These are phyloP conservation scores for Yamadazyma triangularis DNA, from an alignment of 1,139 yeast species.

Conservation along the genomic window DNA sequence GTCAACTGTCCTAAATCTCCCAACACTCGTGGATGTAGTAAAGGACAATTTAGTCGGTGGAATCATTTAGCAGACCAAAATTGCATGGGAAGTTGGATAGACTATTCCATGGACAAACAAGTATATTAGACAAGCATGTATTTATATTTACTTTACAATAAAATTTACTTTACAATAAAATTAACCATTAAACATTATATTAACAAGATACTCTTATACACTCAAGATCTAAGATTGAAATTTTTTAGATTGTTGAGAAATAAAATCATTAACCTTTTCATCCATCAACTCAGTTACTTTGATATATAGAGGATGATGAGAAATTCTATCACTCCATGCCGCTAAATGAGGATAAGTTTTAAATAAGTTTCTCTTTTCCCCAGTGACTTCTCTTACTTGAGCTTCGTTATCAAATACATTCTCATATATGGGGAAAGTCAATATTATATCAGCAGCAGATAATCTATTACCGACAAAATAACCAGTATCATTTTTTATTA, in stretches of 20 bases:
- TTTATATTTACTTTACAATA: no score
- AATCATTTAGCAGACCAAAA: conserved; percentile 54
- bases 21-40: conserved; percentile 19
- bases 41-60: conserved; percentile 32
- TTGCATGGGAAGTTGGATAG: conserved; percentile 72
- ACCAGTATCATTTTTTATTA: conserved; percentile 37
- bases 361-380: conserved; percentile 28
- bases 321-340: conserved; percentile 35
- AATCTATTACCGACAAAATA: conserved; percentile 53
- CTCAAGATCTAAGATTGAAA: neutral
- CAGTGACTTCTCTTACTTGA: conserved; percentile 31
- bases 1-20: conserved; percentile 60
- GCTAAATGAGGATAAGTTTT: conserved; percentile 25
- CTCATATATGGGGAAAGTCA: conserved; percentile 43
- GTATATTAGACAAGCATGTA: no score
- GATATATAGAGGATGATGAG: conserved; percentile 26
- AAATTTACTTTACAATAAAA: no score
- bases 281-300: conserved; percentile 29
- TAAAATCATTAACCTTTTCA: conserved; percentile 18
- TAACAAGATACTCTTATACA: neutral
- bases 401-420: conserved; percentile 39
- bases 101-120: conserved; percentile 53
- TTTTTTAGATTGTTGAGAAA: conserved; percentile 2
- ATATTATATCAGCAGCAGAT: conserved; percentile 57
- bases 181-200: no score